These are phyloP conservation scores for Verticillium zaregamsianum DNA, from an alignment of 2,329 filamentous ascomycete species.

Conservation along the genomic window DNA sequence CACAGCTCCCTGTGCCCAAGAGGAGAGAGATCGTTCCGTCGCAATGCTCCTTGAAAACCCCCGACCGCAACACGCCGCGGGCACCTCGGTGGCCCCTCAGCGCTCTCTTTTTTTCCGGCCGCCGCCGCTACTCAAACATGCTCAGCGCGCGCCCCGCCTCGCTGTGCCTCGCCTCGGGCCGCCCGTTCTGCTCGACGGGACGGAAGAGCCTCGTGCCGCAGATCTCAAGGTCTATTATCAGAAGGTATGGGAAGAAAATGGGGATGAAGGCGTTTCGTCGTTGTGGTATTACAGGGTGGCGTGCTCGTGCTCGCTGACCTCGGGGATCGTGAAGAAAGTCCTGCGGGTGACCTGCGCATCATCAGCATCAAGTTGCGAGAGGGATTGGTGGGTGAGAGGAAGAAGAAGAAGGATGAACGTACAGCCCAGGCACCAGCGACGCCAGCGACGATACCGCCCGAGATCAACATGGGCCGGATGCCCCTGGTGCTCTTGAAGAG, in stretches of 20 bases:
- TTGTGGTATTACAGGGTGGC: slow-evolving; percentile 11
- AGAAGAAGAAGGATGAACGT: slow-evolving; percentile 36
- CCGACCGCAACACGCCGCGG: background rate
- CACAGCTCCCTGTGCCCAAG: background rate
- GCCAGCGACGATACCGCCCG: slow-evolving; percentile 80
- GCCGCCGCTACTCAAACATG: background rate
- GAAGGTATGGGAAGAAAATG: background rate
- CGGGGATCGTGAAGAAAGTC: slow-evolving; percentile 36
- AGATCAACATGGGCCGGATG: slow-evolving; percentile 88
- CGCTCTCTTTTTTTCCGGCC: background rate
- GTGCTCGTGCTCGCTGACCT: slow-evolving; percentile 17
- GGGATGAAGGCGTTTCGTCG: slow-evolving; percentile 3
- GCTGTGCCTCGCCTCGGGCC: background rate
- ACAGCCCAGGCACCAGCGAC: slow-evolving; percentile 89
- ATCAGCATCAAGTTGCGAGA: background rate
- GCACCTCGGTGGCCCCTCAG: background rate
- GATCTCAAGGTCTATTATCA: slow-evolving; percentile 1
- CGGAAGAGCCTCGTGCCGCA: background rate
- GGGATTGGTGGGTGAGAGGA: background rate
- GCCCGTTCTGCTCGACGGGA: background rate
- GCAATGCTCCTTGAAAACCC: background rate
- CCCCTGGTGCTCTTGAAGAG: slow-evolving; percentile 96
- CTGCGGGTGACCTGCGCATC: slow-evolving; percentile 29
- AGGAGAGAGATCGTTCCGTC: slow-evolving; percentile 4
- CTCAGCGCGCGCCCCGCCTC: background rate